These are phyloP conservation scores for Fusarium brevicatenulatum DNA, from an alignment of 2,329 filamentous ascomycete genomes.

Conservation along the genomic window DNA sequence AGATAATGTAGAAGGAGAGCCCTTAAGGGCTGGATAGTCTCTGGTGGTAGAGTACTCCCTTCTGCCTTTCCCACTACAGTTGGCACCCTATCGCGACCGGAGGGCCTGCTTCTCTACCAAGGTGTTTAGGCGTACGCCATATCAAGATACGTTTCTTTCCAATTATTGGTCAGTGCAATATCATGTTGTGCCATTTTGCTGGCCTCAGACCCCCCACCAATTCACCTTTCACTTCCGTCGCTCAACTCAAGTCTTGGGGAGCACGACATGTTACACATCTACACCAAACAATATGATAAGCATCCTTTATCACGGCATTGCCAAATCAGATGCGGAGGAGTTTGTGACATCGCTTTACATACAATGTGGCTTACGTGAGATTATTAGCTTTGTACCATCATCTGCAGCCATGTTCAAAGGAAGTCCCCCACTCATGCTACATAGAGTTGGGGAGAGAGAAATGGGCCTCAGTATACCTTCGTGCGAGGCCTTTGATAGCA, in stretches of 20 bases:
- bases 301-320: background rate
- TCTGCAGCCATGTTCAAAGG: rapidly evolving
- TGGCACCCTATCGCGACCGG: too few relatives aligned
- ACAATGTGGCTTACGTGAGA: background rate
- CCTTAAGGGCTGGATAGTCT: background rate
- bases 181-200: background rate
- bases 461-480: background rate
- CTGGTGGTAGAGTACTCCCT: background rate
- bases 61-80: background rate
- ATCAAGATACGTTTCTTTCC: background rate
- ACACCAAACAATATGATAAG: background rate
- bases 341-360: background rate
- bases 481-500: background rate
- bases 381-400: background rate
- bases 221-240: background rate
- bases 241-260: background rate
- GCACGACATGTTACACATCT: background rate
- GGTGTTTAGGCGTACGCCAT: rapidly evolving
- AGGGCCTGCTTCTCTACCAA: background rate
- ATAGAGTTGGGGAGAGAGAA: background rate
- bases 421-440: background rate
- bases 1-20: background rate
- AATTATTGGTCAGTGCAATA: background rate
- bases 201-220: background rate
- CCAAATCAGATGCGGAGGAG: background rate